Evolutionary conservation across 169 alveolate genomes (phyloP), one percentile per base, ranked within the genome.

Genomic region (Cystoisospora suis): DNA sequence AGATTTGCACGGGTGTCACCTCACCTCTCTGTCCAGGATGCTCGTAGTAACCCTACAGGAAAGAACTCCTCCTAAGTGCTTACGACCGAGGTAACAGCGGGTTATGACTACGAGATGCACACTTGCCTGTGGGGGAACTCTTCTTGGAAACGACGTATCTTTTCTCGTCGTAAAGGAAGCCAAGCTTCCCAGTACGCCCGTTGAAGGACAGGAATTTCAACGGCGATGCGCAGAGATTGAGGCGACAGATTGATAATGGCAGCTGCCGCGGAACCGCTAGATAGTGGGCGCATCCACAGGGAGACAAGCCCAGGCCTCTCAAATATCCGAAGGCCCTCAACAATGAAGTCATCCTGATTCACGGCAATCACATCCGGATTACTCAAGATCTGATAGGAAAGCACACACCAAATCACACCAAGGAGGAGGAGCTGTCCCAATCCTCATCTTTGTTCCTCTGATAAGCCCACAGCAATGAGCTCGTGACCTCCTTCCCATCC

Each of bases 311-410:
- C n/a, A 4, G 77, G 77, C 9, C 45, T 5, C 15, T 65, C 77
- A 23, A 65, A 65, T n/a, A 75, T 56, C 53, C 83, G 56, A 0
- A 29, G 80, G 9, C 96, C 98, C 88, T 95, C 90, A 3, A 40
- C 72, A 38, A 97, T 96, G 20, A 94, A 81, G 42, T 93, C 47
- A 86, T 96, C 98, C 93, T 96, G 93, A 88, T 95, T 95, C 15
- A 96, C 90, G 29, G 95, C 95, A 75, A 96, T 95, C 2, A 96
- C 93, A 59, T 96, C 96, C 65, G 81, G 46, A 90, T 96, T 95
- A 3, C 90, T 77, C 58, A 96, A 75, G 58, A 96, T 96, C 44
- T 85, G 56, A 12, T 32, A 9, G 40, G 23, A n/a, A 9, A 27
- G 6, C 23, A 9, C 77, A 17, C 77, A 15, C 3, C 3, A 29